phyloP scores from a whole-genome alignment of 106 monocot genomes.

The Triglochin maritima region DNA sequence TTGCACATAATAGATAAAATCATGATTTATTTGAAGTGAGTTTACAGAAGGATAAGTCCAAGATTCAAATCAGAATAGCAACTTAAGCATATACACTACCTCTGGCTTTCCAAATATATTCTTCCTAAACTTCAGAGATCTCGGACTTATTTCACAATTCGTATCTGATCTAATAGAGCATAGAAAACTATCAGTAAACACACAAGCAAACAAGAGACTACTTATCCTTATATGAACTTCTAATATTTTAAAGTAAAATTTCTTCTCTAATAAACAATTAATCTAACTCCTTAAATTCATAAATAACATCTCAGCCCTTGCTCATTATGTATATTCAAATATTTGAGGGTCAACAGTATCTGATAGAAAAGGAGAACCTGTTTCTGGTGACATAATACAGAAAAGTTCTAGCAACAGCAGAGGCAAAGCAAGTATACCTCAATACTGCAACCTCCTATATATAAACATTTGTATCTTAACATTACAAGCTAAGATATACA shows the following conservation, averaged over 20 bases:
- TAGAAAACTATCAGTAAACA: background rate
- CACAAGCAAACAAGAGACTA: background rate
- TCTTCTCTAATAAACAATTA: background rate
- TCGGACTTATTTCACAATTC: slow-evolving; percentile 35
- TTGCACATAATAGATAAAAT: background rate
- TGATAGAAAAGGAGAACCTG: background rate
- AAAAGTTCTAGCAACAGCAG: no score
- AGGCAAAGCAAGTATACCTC: no score
- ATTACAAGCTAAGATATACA: no score
- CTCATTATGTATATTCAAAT: no score
- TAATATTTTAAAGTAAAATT: background rate
- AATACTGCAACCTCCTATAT: no score
- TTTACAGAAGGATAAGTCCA: no score
- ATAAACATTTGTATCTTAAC: no score
- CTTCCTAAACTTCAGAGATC: slow-evolving; percentile 56
- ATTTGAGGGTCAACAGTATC: background rate
- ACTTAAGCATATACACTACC: slow-evolving; percentile 28
- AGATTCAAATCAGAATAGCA: no score
- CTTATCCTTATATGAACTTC: background rate
- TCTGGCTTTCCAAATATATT: slow-evolving; percentile 88
- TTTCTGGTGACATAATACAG: background rate
- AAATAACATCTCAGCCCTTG: no score
- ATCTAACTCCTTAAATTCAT: no score
- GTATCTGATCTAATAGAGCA: slow-evolving; percentile 60
- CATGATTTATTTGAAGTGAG: no score